A percentile compares a stretch with the other conserved stretches of the same genome.
Evolutionary conservation across 495 filamentous ascomycete genomes (phyloP).

Genomic region (Jackrogersella multiformis): DNA sequence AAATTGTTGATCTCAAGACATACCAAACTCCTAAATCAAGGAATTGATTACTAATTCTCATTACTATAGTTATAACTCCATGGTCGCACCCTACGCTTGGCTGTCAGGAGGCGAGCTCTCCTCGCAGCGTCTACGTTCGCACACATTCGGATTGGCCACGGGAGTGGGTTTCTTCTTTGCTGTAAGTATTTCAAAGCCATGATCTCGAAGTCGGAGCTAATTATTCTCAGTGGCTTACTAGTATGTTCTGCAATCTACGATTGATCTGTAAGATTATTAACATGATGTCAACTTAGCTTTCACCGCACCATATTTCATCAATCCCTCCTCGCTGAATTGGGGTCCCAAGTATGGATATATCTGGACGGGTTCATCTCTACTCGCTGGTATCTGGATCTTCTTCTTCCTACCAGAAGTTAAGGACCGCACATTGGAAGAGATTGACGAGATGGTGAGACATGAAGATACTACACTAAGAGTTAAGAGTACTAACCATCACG

Average conservation of each 20-base stretch:
- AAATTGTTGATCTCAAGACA: neutral
- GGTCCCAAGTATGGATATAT: conserved; percentile 67
- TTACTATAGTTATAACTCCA: conserved; percentile 57
- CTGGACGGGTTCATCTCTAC: conserved; percentile 54
- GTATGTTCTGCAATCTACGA: conserved; percentile 12
- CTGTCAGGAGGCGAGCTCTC: conserved; percentile 68
- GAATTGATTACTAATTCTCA: neutral
- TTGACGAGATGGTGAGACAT: conserved; percentile 62
- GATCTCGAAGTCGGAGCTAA: neutral
- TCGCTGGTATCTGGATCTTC: conserved; percentile 57
- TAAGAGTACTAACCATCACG: neutral
- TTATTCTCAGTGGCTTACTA: conserved; percentile 58
- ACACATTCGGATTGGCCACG: conserved; percentile 66
- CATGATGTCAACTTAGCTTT: conserved; percentile 49
- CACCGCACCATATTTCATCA: conserved; percentile 70
- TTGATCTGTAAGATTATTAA: neutral
- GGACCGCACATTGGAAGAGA: conserved; percentile 60
- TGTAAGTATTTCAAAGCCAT: conserved; percentile 12
- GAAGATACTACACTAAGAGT: neutral
- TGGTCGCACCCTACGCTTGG: conserved; percentile 68
- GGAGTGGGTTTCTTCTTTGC: conserved; percentile 63
- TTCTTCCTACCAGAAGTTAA: conserved; percentile 65
- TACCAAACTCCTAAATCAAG: neutral
- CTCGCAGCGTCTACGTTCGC: conserved; percentile 61
- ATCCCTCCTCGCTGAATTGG: conserved; percentile 64